Percentiles rank a stretch among this genome's conserved stretches.
phyloP scores from a whole-genome alignment of 1,284 basidiomycete species.

The Hortiboletus rubellus region DNA sequence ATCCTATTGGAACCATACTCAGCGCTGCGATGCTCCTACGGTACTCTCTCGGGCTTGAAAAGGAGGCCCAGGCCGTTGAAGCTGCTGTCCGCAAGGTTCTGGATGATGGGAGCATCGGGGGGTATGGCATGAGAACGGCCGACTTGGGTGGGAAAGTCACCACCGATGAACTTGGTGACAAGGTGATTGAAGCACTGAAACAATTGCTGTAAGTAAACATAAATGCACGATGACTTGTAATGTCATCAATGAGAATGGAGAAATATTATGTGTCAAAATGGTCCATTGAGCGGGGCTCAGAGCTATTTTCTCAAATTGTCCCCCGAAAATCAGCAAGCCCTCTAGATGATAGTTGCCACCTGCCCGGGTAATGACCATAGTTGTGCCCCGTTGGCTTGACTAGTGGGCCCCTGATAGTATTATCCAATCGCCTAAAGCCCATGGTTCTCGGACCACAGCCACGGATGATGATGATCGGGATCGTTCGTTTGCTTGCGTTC shows the following conservation, averaged over 20 bases:
- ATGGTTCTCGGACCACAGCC: background rate
- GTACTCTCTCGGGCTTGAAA: slow-evolving; percentile 89
- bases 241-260: background rate
- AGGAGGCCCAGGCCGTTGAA: slow-evolving; percentile 85
- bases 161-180: slow-evolving; percentile 84
- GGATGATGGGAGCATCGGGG: slow-evolving; percentile 72
- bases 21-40: slow-evolving; percentile 94
- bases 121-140: slow-evolving; percentile 78
- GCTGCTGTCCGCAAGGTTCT: slow-evolving; percentile 86
- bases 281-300: too few species aligned
- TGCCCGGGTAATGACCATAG: too few species aligned
- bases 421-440: background rate
- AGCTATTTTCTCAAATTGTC: too few species aligned
- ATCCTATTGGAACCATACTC: slow-evolving; percentile 96
- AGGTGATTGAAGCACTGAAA: slow-evolving; percentile 78
- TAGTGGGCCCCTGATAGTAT: too few species aligned
- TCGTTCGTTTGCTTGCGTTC: background rate
- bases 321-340: too few species aligned
- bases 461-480: background rate
- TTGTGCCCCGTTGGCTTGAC: too few species aligned
- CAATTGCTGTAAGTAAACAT: slow-evolving; percentile 47
- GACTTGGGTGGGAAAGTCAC: slow-evolving; percentile 84
- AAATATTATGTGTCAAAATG: background rate
- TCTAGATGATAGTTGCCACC: too few species aligned
- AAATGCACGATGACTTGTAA: background rate